Conservation (phyloP, 2,329 filamentous ascomycete species). For the Cephalotrichum gorgonifer region DNA sequence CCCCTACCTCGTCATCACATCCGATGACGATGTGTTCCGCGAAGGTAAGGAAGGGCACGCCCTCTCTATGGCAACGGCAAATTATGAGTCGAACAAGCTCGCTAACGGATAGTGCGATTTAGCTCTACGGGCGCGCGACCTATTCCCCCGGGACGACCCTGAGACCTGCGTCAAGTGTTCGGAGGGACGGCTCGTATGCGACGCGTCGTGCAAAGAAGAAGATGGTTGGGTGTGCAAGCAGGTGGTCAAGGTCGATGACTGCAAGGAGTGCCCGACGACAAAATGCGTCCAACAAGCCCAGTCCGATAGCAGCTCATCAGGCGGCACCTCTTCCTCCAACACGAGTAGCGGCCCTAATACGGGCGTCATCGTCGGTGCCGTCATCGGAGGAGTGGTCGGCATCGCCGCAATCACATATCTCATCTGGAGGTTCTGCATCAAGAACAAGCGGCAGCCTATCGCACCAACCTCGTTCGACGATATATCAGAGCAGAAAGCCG, state of each 20-base stretch:
- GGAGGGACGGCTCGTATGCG: conserved; percentile 9
- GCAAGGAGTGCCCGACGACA: conserved; percentile 10
- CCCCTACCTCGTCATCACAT: conserved; percentile 9
- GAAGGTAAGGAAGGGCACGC: conserved; percentile 7
- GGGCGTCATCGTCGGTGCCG: conserved; percentile 84
- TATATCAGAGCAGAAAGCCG: conserved; percentile 32
- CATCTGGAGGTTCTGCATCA: conserved; percentile 81
- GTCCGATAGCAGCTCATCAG: neutral
- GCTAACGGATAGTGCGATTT: neutral
- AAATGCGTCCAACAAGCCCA: conserved; percentile 7
- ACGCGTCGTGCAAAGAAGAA: conserved; percentile 8
- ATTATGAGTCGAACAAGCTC: no score
- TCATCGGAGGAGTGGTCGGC: conserved; percentile 71
- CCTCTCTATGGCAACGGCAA: neutral
- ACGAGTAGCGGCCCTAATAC: conserved; percentile 49
- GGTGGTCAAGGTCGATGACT: conserved; percentile 10
- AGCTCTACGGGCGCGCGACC: conserved; percentile 10
- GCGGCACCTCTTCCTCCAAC: conserved; percentile 3
- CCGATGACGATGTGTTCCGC: conserved; percentile 8
- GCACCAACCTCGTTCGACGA: conserved; percentile 2
- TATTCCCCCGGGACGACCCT: conserved; percentile 9
- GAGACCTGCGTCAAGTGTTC: conserved; percentile 9
- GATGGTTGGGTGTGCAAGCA: conserved; percentile 10
- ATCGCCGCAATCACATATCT: conserved; percentile 68
- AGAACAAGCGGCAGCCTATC: conserved; percentile 53